Percentiles rank a stretch among this genome's conserved stretches.
These are phyloP conservation scores for Citrus mangshanensis DNA, from an alignment of 345 rosid genomes.

Conservation along the genomic window DNA sequence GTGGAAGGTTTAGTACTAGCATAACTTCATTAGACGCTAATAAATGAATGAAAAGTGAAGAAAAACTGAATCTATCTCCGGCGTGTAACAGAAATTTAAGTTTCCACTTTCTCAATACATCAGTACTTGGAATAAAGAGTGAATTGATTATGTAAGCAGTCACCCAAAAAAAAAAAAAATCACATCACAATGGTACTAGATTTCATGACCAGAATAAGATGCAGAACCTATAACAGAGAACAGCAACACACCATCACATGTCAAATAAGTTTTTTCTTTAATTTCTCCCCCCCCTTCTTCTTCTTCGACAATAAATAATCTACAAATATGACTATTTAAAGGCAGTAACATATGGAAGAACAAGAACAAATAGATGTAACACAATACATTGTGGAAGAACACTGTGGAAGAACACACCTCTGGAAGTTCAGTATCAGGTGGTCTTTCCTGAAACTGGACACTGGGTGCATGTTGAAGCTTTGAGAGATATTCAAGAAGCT, in stretches of 20 bases:
- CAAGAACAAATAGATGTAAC: background rate
- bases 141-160: background rate
- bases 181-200: background rate
- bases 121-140: background rate
- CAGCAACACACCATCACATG: background rate
- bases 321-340: background rate
- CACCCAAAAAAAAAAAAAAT: background rate
- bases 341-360: background rate
- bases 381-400: background rate
- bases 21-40: background rate
- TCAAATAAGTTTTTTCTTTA: background rate
- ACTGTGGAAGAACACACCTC: constrained; percentile 44
- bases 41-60: background rate
- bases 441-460: constrained; percentile 87
- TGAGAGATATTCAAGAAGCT: constrained; percentile 86
- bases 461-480: constrained; percentile 98
- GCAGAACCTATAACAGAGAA: background rate
- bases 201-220: background rate
- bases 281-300: too few relatives aligned
- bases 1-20: background rate
- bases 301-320: background rate
- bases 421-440: constrained; percentile 73
- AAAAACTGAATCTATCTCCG: background rate
- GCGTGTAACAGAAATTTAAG: background rate
- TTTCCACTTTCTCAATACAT: background rate